Evolutionary conservation across 177 flowering plant genomes (phyloP).

Genomic region (Vitis hybrid): DNA sequence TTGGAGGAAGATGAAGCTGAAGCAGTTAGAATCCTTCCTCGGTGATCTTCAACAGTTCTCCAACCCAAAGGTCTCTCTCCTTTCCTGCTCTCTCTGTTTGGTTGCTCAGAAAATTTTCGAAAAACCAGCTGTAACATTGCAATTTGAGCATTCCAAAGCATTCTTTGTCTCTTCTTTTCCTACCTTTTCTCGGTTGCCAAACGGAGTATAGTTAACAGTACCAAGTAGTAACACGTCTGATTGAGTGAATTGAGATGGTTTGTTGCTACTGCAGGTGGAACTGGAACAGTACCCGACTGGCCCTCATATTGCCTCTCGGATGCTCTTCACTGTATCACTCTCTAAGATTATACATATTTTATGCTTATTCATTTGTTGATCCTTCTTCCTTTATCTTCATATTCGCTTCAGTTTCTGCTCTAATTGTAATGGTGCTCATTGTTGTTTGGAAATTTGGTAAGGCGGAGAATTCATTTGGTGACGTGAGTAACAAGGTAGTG

Average conservation of each 20-base stretch:
- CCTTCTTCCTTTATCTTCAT: background rate
- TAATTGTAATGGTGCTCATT: too few species aligned
- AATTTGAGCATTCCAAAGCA: too few species aligned
- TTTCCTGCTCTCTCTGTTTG: background rate
- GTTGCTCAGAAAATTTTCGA: background rate
- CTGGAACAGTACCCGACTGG: constrained; percentile 98
- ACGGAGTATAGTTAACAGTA: background rate
- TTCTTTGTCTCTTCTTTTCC: background rate
- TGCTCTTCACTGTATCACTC: constrained; percentile 66
- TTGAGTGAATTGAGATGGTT: background rate
- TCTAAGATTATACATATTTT: background rate
- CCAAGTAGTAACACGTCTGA: background rate
- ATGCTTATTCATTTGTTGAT: background rate
- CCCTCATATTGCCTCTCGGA: constrained; percentile 91
- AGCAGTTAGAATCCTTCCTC: constrained; percentile 78
- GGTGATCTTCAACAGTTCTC: constrained; percentile 86
- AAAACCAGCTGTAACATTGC: background rate
- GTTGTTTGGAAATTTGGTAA: constrained; percentile 17
- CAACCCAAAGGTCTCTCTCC: constrained; percentile 63
- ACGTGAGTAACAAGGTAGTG: constrained; percentile 70
- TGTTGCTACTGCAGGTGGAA: constrained; percentile 51
- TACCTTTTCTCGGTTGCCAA: background rate
- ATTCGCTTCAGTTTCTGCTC: background rate
- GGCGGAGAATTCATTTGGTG: constrained; percentile 93
- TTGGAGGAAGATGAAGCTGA: constrained; percentile 70